Evolutionary conservation across 2,329 filamentous ascomycete species (phyloP).

Genomic region (Beauveria scarabaeidicola): DNA sequence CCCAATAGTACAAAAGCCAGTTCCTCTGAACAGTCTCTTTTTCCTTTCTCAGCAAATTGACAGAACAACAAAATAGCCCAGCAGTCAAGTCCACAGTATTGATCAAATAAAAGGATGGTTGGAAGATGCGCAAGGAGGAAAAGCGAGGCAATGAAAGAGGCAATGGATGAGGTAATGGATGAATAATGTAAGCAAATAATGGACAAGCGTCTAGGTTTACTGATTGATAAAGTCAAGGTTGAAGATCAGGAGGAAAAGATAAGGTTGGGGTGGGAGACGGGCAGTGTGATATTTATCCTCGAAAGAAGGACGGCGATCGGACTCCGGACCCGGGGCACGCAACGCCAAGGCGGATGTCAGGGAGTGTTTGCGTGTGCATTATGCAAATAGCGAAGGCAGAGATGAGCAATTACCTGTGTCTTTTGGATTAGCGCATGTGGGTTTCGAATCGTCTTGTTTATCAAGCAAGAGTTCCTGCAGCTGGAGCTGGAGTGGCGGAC

Average conservation of each 20-base stretch:
- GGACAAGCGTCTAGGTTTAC: neutral
- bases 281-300: constrained; percentile 9
- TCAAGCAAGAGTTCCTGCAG: neutral
- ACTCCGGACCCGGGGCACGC: neutral
- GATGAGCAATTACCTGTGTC: neutral
- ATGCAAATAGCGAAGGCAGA: constrained; percentile 10
- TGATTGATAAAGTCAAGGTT: neutral
- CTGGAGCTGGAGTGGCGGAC: neutral
- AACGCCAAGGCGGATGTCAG: neutral
- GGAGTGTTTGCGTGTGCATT: neutral
- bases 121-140: neutral
- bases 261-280: neutral
- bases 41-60: neutral
- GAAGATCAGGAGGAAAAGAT: neutral
- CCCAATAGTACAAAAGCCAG: constrained; percentile 2
- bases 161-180: neutral
- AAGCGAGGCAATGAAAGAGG: neutral
- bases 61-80: neutral
- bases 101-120: neutral
- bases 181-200: neutral
- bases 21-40: neutral
- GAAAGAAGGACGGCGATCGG: constrained; percentile 1
- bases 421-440: constrained; percentile 12
- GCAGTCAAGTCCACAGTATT: neutral
- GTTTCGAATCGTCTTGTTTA: neutral